Base-by-base conservation (phyloP, 2,329 filamentous ascomycete genomes). In the Sodiomyces alkalinus region DNA sequence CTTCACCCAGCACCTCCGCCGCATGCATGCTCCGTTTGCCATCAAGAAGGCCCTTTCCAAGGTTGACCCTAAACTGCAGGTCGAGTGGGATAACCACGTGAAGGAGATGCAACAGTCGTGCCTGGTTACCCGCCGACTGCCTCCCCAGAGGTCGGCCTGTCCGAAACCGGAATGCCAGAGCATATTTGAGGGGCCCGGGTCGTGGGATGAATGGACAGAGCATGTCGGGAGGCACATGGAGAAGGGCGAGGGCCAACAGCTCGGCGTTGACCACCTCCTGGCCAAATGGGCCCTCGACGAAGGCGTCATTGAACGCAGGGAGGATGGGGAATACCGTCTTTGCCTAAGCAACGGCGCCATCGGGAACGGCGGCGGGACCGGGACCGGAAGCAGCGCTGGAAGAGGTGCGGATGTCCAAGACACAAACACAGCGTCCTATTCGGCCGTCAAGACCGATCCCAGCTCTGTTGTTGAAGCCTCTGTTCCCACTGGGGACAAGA, bases 161-260 rank as follows among this genome's bases (percentile, higher is more conserved):
- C 72, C 73, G 0, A 74, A 73, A 40, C 57, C 64, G 1, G 81
- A 82, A 40, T 96, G 87, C 45, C 57, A 65, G 8, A 66, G 65
- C 27, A 52, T 62, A 0, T 94, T 93, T 43, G 64, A 73, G 31
- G 85, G 82, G 0, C 56, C 64, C 1, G 68, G 66, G 3, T 79
- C 77, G 7, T 94, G 87, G 87, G 82, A 93, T 32, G 74, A 83
- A 40, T 80, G 85, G 56, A 90, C 90, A 34, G 87, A 96, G 48
- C 87, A 96, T 48, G 77, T 94, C 1, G 86, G 86, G 1, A 66
- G 78, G 26, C 87, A 96, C 48, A 78, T 92, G 61, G 86, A 94
- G 51, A 76, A 75, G 38, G 68, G 69, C 6, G 71, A 77, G 35
- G 70, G 66, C 4, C 53, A 56, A 15, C 49, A 56, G 15, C 54